A percentile compares a stretch with the other conserved stretches of the same genome.
These are phyloP conservation scores for Linnemannia exigua DNA, from an alignment of 192 early-diverging fungal species.

Conservation along the genomic window DNA sequence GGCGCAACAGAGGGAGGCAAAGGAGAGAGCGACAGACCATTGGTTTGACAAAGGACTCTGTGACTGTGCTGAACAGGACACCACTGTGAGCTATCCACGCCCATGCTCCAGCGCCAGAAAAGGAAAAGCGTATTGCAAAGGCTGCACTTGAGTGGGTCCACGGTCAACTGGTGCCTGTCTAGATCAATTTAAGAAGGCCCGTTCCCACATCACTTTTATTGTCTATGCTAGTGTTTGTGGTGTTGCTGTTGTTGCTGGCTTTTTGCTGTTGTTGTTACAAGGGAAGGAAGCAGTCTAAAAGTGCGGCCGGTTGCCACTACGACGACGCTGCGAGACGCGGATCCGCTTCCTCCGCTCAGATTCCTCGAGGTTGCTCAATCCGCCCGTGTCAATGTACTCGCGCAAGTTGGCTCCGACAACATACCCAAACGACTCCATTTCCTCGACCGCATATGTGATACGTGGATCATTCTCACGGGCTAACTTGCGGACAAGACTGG, in stretches of 20 bases:
- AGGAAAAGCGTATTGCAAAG: not conserved
- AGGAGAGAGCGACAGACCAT: not conserved
- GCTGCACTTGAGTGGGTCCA: not conserved
- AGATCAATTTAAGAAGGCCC: too few species aligned
- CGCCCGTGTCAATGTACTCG: constrained; percentile 44
- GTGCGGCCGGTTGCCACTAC: constrained; percentile 22
- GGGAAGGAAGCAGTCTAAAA: not conserved
- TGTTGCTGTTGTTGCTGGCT: not conserved
- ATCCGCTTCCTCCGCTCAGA: constrained; percentile 47
- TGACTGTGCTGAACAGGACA: not conserved
- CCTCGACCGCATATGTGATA: constrained; percentile 68
- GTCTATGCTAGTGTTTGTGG: not conserved
- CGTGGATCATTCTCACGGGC: constrained; percentile 73
- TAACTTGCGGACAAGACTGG: constrained; percentile 66
- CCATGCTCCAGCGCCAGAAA: not conserved
- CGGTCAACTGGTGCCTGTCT: too few species aligned
- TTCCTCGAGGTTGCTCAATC: constrained; percentile 52
- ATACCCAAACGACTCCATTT: constrained; percentile 76
- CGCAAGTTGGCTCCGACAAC: constrained; percentile 52
- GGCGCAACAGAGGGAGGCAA: not conserved
- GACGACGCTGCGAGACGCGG: constrained; percentile 36
- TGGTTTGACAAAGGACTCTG: not conserved
- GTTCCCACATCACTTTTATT: not conserved
- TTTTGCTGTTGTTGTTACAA: not conserved
- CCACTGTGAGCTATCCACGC: too few species aligned